phyloP scores from a whole-genome alignment of 352 stramenopile genomes.

The Elongisporangium senticosum region DNA sequence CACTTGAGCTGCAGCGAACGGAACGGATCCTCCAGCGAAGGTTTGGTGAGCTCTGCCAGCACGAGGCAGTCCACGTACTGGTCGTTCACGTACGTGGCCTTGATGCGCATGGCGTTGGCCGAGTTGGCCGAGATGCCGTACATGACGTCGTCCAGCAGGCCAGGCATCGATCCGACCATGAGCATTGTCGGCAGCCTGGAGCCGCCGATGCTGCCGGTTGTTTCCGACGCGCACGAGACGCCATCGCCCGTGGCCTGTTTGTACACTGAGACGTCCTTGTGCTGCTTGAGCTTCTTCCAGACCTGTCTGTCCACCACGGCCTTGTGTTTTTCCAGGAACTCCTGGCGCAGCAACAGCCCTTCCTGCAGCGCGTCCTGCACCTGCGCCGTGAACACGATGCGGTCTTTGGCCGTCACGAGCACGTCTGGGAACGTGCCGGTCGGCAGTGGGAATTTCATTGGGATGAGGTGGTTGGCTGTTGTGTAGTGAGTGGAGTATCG shows the following conservation, averaged over 20 bases:
- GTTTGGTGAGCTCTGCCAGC: conserved; percentile 16
- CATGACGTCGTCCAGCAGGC: conserved; percentile 36
- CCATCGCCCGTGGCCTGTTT: conserved; percentile 8
- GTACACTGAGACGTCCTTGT: conserved; percentile 25
- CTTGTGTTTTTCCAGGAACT: background rate
- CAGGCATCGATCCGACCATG: conserved; percentile 20
- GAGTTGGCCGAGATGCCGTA: conserved; percentile 29
- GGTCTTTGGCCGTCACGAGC: conserved; percentile 10
- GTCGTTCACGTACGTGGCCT: conserved; percentile 30
- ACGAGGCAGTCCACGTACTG: conserved; percentile 20
- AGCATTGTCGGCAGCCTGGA: conserved; percentile 13
- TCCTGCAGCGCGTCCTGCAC: conserved; percentile 12
- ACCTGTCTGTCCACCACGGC: background rate
- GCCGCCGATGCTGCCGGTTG: background rate
- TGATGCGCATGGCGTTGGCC: conserved; percentile 24
- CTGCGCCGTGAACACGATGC: conserved; percentile 8
- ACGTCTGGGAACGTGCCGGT: conserved; percentile 17
- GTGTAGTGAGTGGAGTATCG: background rate
- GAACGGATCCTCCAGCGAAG: conserved; percentile 24
- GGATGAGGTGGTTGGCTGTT: background rate
- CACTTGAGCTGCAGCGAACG: conserved; percentile 27
- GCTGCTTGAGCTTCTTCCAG: conserved; percentile 4
- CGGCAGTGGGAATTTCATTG: conserved; percentile 22
- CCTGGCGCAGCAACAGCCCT: background rate
- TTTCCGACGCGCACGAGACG: background rate